These are phyloP conservation scores for Phalaenopsis equestris DNA, from an alignment of 106 monocot genomes.

Conservation along the genomic window DNA sequence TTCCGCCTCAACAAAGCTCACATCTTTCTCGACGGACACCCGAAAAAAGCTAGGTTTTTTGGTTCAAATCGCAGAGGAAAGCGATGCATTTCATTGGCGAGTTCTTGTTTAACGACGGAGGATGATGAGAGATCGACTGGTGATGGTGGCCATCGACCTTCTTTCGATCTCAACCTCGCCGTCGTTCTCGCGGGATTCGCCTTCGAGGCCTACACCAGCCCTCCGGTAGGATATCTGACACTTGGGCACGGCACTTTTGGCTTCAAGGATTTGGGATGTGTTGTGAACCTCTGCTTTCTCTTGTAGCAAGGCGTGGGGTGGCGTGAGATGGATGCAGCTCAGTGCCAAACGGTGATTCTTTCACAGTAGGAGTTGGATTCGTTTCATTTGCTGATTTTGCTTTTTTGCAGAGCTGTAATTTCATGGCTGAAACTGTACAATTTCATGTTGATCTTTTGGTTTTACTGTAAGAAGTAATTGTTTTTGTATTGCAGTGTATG, in stretches of 20 bases:
- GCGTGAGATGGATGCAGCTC: slow-evolving; percentile 67
- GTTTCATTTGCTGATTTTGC: neutral
- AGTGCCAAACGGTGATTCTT: slow-evolving; percentile 85
- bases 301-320: slow-evolving; percentile 56
- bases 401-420: neutral
- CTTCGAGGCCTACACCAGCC: slow-evolving; percentile 84
- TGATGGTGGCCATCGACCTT: slow-evolving; percentile 28
- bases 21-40: neutral
- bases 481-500: too few species aligned
- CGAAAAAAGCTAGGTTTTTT: neutral
- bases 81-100: neutral
- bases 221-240: slow-evolving; percentile 37
- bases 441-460: too few species aligned
- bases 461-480: too few species aligned
- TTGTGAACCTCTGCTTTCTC: slow-evolving; percentile 3
- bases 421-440: too few species aligned
- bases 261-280: neutral
- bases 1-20: neutral
- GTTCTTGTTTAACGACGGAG: slow-evolving; percentile 3
- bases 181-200: slow-evolving; percentile 94
- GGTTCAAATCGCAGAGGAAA: neutral
- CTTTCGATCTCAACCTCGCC: slow-evolving; percentile 88
- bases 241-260: neutral
- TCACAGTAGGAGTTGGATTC: slow-evolving; percentile 51
- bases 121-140: neutral